These are phyloP conservation scores for Cladosporium sp. DNA, from an alignment of 2,329 filamentous ascomycete species.

Conservation along the genomic window DNA sequence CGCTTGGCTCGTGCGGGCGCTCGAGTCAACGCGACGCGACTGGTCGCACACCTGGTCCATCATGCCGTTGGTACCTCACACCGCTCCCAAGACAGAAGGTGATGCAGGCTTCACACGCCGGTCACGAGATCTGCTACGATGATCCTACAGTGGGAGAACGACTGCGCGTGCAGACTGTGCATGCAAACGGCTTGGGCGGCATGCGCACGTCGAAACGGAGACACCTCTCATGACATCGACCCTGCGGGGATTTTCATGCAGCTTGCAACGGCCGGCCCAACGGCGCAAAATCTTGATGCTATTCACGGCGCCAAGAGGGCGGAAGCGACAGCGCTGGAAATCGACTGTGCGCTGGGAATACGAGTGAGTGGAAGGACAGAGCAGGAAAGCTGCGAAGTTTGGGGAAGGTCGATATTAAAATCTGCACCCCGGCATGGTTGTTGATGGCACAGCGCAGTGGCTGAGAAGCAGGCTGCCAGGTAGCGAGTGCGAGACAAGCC, in stretches of 20 bases:
- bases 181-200: neutral
- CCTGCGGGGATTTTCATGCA: constrained; percentile 6
- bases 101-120: neutral
- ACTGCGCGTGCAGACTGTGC: neutral
- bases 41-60: neutral
- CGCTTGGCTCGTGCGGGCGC: constrained; percentile 1
- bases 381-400: neutral
- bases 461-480: neutral
- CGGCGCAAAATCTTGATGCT: constrained; percentile 6
- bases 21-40: neutral
- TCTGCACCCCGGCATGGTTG: neutral
- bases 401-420: neutral
- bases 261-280: constrained; percentile 7
- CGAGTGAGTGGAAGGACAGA: neutral
- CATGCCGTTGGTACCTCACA: neutral
- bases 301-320: constrained; percentile 7
- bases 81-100: constrained; percentile 1
- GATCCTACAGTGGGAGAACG: neutral
- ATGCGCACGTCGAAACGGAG: neutral
- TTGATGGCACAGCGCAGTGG: neutral
- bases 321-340: neutral
- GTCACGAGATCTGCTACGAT: neutral
- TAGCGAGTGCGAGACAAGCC: constrained; percentile 4
- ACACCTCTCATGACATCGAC: neutral
- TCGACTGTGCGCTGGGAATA: constrained; percentile 1